Evolutionary conservation across 371 early-diverging fungal species (phyloP).

Genomic region (Parasitella parasitica): DNA sequence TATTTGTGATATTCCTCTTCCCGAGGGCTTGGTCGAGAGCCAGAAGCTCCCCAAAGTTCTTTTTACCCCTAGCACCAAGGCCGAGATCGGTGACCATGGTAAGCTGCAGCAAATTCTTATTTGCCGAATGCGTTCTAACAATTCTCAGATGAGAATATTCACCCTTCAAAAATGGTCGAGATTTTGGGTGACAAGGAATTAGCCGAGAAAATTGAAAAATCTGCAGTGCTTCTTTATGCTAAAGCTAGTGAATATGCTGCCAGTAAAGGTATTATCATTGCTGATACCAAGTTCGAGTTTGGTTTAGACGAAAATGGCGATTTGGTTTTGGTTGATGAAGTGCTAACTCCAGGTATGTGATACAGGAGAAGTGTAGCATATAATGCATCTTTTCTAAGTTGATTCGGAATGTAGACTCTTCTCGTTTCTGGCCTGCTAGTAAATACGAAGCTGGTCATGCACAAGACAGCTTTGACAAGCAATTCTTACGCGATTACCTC

Average conservation of each 20-base stretch:
- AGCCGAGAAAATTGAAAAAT: slow-evolving; percentile 38
- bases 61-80: slow-evolving; percentile 98
- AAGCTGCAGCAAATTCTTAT: background rate
- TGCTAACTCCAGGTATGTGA: slow-evolving; percentile 87
- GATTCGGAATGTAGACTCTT: slow-evolving; percentile 71
- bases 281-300: slow-evolving; percentile 99
- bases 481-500: slow-evolving; percentile 93
- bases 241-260: slow-evolving; percentile 77
- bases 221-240: slow-evolving; percentile 46
- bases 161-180: slow-evolving; percentile 84
- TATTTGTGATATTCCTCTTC: slow-evolving; percentile 88
- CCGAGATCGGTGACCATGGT: slow-evolving; percentile 96
- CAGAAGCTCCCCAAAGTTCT: slow-evolving; percentile 80
- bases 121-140: background rate
- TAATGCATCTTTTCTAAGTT: background rate
- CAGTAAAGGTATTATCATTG: slow-evolving; percentile 91
- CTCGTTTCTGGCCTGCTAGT: slow-evolving; percentile 93
- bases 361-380: background rate
- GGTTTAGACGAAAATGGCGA: slow-evolving; percentile 84
- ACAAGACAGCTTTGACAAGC: slow-evolving; percentile 97
- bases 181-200: slow-evolving; percentile 74
- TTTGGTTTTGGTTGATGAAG: slow-evolving; percentile 91
- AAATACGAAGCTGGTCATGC: slow-evolving; percentile 76
- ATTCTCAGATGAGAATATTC: slow-evolving; percentile 90
- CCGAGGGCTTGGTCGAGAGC: slow-evolving; percentile 80